phyloP scores from a whole-genome alignment of 2,329 filamentous ascomycete species.

The Fusarium burgessii region DNA sequence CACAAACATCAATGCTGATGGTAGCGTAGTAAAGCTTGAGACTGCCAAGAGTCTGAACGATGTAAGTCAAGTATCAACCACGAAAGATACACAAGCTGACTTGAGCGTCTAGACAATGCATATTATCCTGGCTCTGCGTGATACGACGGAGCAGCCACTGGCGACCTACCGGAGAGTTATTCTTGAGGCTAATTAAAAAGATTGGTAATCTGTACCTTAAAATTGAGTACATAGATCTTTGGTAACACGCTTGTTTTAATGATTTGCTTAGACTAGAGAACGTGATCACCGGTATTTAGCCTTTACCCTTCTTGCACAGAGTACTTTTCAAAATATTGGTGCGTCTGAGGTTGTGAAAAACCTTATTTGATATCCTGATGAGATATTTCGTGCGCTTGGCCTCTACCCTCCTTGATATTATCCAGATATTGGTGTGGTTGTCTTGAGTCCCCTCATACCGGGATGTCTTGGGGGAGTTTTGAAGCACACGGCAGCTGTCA shows the following conservation, averaged over 20 bases:
- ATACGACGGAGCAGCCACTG: background rate
- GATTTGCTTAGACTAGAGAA: no score
- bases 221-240: no score
- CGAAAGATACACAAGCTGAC: rapidly evolving
- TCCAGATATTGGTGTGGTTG: no score
- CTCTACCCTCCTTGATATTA: background rate
- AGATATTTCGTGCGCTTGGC: background rate
- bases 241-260: no score
- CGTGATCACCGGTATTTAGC: background rate
- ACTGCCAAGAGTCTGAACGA: background rate
- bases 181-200: background rate
- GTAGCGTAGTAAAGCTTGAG: conserved; percentile 6
- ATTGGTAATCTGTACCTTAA: no score
- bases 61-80: background rate
- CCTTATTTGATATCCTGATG: background rate
- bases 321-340: background rate
- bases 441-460: no score
- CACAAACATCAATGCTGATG: background rate
- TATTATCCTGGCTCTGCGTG: conserved; percentile 6
- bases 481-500: no score
- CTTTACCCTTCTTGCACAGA: background rate
- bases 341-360: background rate
- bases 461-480: no score
- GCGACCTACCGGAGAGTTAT: conserved; percentile 8
- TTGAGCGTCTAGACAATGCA: background rate